phyloP scores from a whole-genome alignment of 2,329 filamentous ascomycete species.

The Ceratocystis smalleyi region DNA sequence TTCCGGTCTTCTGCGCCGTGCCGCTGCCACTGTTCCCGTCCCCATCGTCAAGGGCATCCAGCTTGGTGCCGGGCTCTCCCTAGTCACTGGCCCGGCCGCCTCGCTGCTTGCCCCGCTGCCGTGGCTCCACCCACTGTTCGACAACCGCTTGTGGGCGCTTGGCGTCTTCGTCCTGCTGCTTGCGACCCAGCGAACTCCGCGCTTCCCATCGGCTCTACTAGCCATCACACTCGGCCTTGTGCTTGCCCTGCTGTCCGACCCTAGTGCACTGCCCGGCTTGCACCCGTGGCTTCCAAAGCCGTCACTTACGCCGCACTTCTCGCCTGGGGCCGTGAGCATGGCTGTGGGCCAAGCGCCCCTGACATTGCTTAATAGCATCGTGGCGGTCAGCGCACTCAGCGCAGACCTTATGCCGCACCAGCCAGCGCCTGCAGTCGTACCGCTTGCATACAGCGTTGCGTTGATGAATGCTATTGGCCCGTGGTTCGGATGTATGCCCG shows the following conservation, averaged over 20 bases:
- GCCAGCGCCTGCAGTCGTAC: constrained; percentile 53
- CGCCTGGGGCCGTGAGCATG: constrained; percentile 33
- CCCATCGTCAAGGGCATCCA: constrained; percentile 92
- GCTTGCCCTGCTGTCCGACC: constrained; percentile 36
- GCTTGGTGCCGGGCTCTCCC: constrained; percentile 72
- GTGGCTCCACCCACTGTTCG: constrained; percentile 53
- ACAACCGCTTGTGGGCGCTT: constrained; percentile 68
- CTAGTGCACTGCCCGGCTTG: constrained; percentile 28
- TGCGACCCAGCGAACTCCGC: constrained; percentile 46
- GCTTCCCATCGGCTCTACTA: constrained; percentile 62
- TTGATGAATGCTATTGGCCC: constrained; percentile 71
- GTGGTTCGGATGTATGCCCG: constrained; percentile 90
- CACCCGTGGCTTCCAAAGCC: constrained; percentile 4
- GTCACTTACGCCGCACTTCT: constrained; percentile 28
- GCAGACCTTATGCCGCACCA: constrained; percentile 58
- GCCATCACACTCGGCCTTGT: constrained; percentile 54
- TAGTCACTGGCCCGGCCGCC: constrained; percentile 62
- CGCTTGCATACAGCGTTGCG: constrained; percentile 67
- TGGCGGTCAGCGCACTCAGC: constrained; percentile 70
- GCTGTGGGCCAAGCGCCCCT: constrained; percentile 78
- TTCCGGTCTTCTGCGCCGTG: constrained; percentile 62
- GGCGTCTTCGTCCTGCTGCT: constrained; percentile 57
- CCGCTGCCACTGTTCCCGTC: constrained; percentile 60
- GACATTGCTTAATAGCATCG: constrained; percentile 81
- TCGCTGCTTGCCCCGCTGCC: constrained; percentile 50